phyloP scores from a whole-genome alignment of 164 flowering plant species.

The Annona squamosa region DNA sequence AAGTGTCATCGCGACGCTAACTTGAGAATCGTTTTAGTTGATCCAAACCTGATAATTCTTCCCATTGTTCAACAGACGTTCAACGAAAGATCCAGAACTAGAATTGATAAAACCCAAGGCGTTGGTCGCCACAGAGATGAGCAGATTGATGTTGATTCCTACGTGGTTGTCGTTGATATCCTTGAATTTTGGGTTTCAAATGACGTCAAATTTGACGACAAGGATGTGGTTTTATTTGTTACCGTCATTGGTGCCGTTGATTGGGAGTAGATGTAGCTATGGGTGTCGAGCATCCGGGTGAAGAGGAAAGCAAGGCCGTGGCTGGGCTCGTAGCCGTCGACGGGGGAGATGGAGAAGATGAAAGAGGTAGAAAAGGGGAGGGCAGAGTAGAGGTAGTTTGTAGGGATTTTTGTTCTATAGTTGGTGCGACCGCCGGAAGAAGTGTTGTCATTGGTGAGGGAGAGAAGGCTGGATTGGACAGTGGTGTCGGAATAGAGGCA shows the following conservation, averaged over 20 bases:
- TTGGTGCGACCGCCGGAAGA: constrained; percentile 26
- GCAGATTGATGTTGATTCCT: constrained; percentile 13
- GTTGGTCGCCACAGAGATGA: constrained; percentile 6
- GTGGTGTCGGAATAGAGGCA: constrained; percentile 13
- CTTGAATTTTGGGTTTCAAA: constrained; percentile 7
- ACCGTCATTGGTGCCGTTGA: constrained; percentile 12
- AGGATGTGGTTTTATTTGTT: constrained; percentile 10
- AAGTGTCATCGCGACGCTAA: constrained; percentile 33
- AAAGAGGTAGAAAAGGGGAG: constrained; percentile 35
- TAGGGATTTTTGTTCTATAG: constrained; percentile 22
- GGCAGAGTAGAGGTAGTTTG: constrained; percentile 10
- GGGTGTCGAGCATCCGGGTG: constrained; percentile 15
- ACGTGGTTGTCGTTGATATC: constrained; percentile 16
- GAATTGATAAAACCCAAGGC: constrained; percentile 19
- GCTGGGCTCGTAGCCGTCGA: constrained; percentile 16
- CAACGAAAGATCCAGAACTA: neutral
- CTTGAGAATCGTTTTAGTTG: constrained; percentile 17
- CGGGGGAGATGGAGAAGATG: constrained; percentile 31
- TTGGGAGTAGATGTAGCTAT: constrained; percentile 19
- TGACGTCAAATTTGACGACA: constrained; percentile 16
- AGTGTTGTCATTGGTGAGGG: constrained; percentile 22
- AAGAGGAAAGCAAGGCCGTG: constrained; percentile 36
- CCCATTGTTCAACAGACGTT: constrained; percentile 21
- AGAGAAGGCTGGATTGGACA: constrained; percentile 16
- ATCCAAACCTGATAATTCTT: constrained; percentile 42